Conservation (phyloP, 2,329 filamentous ascomycete species). For the Didymella arachidicola region DNA sequence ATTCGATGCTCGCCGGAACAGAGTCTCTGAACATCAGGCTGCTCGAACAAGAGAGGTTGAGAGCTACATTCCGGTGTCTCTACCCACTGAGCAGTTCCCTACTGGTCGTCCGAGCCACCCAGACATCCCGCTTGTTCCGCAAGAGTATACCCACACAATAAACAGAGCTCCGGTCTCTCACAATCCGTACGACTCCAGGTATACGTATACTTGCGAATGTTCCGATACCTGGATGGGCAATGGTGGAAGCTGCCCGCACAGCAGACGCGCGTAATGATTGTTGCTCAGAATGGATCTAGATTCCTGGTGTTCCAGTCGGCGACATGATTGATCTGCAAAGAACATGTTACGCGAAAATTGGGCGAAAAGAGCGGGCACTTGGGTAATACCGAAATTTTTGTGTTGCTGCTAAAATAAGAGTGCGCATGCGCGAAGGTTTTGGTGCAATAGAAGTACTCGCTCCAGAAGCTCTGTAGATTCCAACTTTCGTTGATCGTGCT, state of each 20-base stretch:
- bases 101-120: not conserved
- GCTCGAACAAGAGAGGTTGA: not conserved
- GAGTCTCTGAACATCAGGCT: not conserved
- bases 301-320: too few relatives aligned
- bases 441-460: too few relatives aligned
- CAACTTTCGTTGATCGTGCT: not conserved
- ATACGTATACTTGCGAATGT: not conserved
- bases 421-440: too few relatives aligned
- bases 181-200: not conserved
- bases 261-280: not conserved
- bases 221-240: not conserved
- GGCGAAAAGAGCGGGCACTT: too few relatives aligned
- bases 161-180: not conserved
- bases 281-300: too few relatives aligned
- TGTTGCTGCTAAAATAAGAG: too few relatives aligned
- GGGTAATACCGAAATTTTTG: too few relatives aligned
- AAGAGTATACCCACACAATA: not conserved
- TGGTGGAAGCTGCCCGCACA: slow-evolving; percentile 4
- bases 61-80: too few relatives aligned
- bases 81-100: not conserved
- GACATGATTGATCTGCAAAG: too few relatives aligned
- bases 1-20: not conserved
- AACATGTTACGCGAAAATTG: too few relatives aligned
- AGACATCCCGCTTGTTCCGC: not conserved
- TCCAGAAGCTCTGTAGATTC: not conserved